Conservation (phyloP, 306 rosid species). For the Rosa persica region DNA sequence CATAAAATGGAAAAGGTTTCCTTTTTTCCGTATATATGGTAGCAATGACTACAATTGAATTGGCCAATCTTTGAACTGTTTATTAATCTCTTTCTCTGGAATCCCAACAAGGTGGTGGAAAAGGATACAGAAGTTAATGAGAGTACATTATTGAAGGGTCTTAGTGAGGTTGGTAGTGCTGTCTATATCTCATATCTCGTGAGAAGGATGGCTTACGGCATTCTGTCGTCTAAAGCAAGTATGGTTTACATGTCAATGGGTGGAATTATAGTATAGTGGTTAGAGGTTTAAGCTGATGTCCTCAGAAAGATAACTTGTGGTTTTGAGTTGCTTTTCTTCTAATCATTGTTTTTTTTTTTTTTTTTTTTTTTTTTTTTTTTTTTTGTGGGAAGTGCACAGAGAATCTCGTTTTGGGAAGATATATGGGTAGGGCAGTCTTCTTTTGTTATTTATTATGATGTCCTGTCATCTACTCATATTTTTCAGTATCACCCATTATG, state of each 20-base stretch:
- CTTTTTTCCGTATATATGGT: not conserved
- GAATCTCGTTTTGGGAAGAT: not conserved
- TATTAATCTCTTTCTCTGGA: not conserved
- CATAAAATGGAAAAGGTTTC: not conserved
- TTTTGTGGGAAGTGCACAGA: not conserved
- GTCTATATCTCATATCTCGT: not conserved
- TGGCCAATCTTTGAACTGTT: not conserved
- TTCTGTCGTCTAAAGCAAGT: not conserved
- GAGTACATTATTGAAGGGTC: not conserved
- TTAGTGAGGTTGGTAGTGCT: not conserved
- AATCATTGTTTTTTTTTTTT: not conserved
- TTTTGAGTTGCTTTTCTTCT: not conserved
- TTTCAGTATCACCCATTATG: not conserved
- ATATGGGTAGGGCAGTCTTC: not conserved
- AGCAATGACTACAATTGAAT: not conserved
- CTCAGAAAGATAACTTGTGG: not conserved
- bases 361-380: no score
- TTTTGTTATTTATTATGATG: not conserved
- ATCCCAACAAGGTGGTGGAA: not conserved
- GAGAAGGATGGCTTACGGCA: not conserved
- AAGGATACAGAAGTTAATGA: not conserved
- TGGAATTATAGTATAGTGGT: not conserved
- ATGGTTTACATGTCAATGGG: not conserved
- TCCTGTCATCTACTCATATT: not conserved
- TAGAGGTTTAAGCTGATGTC: not conserved